Base-by-base conservation (phyloP, 495 filamentous ascomycete species). In the Talaromyces trachyspermus region DNA sequence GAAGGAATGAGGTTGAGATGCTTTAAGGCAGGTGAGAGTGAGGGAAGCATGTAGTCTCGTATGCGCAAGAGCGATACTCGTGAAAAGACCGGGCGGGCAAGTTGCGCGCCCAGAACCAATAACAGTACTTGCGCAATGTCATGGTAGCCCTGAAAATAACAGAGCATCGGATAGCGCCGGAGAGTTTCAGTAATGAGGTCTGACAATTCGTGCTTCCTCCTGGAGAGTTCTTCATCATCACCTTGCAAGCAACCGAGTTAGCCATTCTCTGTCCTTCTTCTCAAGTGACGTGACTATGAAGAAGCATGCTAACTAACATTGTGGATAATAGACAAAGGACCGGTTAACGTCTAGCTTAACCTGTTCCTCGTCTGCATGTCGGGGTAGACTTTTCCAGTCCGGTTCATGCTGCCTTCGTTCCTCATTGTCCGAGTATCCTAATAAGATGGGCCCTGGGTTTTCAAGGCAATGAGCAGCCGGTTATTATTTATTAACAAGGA, bases 71-170 rank as follows among this genome's bases (percentile, higher is more conserved):
- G 77, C 2, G 90, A 95, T 45, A 98, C 79, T 17, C 82, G 85
- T 25, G 85, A 71, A 11, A 95, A 80, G 23, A 84, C 81, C 2
- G 65, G 54, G 22, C 70, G 57, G 3, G 73, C 63, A n/a, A 68
- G 48, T 4, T 78, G 72, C 26, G 69, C 61, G 15, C 82, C 84
- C 2, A 97, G 70, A 5, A 95, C 88, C 12, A 98, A 76, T 4
- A 96, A 77, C 38, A 98, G 72, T n/a, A 98, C 92, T 61, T 97
- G 94, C 52, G 86, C 91, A 57, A 98, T 96, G 65, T 98, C 92
- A 60, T 98, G 92, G 65, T 95, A 98, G 51, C 92, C 92, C 72
- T 98, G 92, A 68, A 97, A 97, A 66, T 98, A 98, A 66, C 79
- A 85, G 10, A 98, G 81, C 70, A 85, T 82, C 4, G 92, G 94